These are phyloP conservation scores for Blastocystis sp. DNA, from an alignment of 352 stramenopile species.

Conservation along the genomic window DNA sequence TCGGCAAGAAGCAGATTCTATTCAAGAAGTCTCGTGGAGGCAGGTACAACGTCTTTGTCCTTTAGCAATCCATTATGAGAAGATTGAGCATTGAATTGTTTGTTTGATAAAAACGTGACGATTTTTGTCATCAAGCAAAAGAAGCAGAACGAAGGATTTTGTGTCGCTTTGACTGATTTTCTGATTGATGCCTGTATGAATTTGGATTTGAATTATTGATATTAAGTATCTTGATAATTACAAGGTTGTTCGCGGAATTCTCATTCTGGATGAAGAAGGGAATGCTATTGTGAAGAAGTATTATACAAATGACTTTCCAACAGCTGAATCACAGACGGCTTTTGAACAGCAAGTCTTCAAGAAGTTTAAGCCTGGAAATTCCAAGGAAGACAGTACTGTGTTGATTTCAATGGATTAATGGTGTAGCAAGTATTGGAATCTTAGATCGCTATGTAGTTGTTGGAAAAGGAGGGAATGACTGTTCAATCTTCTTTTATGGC, in stretches of 20 bases:
- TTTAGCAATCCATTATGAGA: constrained; percentile 14
- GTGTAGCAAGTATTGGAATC: constrained; percentile 47
- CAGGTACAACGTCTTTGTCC: not conserved
- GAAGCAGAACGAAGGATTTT: not conserved
- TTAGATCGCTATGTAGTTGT: constrained; percentile 47
- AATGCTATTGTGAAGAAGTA: constrained; percentile 59
- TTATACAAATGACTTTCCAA: constrained; percentile 57
- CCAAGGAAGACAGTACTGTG: constrained; percentile 32
- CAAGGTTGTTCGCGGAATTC: constrained; percentile 37
- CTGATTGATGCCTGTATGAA: constrained; percentile 12
- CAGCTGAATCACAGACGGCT: constrained; percentile 4
- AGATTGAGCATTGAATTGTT: not conserved
- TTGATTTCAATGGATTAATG: not conserved
- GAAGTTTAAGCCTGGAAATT: constrained; percentile 29
- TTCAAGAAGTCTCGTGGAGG: not conserved
- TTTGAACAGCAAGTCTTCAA: constrained; percentile 61
- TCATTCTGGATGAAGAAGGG: constrained; percentile 57
- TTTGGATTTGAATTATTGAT: not conserved
- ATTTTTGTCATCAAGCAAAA: not conserved
- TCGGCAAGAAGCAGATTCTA: not conserved
- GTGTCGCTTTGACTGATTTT: not conserved
- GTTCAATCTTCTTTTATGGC: constrained; percentile 48
- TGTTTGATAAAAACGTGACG: constrained; percentile 18
- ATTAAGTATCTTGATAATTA: constrained; percentile 31
- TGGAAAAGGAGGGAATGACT: constrained; percentile 51